A percentile compares a stretch with the other conserved stretches of the same genome.
These are phyloP conservation scores for Fusarium gaditjirri DNA, from an alignment of 2,329 filamentous ascomycete species.

Conservation along the genomic window DNA sequence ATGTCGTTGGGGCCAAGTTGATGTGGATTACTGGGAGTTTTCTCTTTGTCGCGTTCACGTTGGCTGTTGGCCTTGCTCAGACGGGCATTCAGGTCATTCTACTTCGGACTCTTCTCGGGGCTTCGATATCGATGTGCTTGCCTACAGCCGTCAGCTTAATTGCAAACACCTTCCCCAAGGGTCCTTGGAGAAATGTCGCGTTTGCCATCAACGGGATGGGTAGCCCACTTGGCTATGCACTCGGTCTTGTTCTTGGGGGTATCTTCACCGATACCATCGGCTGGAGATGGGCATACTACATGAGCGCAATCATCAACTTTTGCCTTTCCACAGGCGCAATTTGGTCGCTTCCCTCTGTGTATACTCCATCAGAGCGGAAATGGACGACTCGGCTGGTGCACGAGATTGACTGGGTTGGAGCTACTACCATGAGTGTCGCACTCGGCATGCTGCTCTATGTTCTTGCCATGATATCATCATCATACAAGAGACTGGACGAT, in stretches of 20 bases:
- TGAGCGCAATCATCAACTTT: conserved; percentile 52
- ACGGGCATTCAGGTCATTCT: conserved; percentile 52
- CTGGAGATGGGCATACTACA: conserved; percentile 59
- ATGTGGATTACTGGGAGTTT: conserved; percentile 51
- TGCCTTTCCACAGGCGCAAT: conserved; percentile 50
- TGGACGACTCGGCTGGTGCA: conserved; percentile 44
- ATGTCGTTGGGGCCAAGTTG: conserved; percentile 50
- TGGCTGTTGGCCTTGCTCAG: conserved; percentile 48
- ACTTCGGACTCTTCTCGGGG: conserved; percentile 50
- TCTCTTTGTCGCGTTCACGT: conserved; percentile 48
- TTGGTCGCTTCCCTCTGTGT: conserved; percentile 49
- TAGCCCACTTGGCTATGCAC: conserved; percentile 58
- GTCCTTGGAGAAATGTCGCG: conserved; percentile 52
- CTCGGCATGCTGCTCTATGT: conserved; percentile 63
- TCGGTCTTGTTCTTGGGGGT: conserved; percentile 62
- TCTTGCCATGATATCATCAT: conserved; percentile 57
- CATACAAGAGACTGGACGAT: conserved; percentile 52
- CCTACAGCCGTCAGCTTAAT: conserved; percentile 52
- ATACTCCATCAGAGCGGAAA: conserved; percentile 34
- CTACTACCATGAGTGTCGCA: conserved; percentile 55
- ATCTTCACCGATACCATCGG: conserved; percentile 59
- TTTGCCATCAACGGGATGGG: conserved; percentile 59
- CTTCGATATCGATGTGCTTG: conserved; percentile 52
- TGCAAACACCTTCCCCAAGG: conserved; percentile 51
- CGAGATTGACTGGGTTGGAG: conserved; percentile 66